These are phyloP conservation scores for Pleurotus giganteus DNA, from an alignment of 768 basidiomycete species.

Conservation along the genomic window DNA sequence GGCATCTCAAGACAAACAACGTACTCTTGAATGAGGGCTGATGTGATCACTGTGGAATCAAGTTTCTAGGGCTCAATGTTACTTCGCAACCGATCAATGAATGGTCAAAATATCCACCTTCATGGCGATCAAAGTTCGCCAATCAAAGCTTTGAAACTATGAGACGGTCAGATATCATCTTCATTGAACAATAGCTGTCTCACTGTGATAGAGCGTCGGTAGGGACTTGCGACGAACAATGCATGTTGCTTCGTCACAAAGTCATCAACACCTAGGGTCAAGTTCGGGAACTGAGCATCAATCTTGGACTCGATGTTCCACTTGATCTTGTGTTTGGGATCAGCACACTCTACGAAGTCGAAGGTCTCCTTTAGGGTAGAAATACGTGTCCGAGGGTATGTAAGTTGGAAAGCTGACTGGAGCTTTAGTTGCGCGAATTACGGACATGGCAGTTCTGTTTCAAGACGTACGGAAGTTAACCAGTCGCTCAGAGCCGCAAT, in stretches of 20 bases:
- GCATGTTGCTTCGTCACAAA: slow-evolving; percentile 65
- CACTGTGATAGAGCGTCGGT: slow-evolving; percentile 63
- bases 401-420: slow-evolving; percentile 54
- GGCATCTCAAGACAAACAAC: slow-evolving; percentile 18
- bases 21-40: slow-evolving; percentile 68
- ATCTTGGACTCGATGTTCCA: slow-evolving; percentile 86
- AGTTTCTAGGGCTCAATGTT: slow-evolving; percentile 34
- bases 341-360: slow-evolving; percentile 71
- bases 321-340: slow-evolving; percentile 54
- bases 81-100: neutral
- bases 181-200: slow-evolving; percentile 16
- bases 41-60: slow-evolving; percentile 54
- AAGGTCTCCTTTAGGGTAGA: slow-evolving; percentile 76
- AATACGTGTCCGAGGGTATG: slow-evolving; percentile 67
- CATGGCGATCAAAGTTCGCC: slow-evolving; percentile 74
- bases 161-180: neutral
- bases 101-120: slow-evolving; percentile 39
- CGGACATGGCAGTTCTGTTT: neutral
- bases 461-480: slow-evolving; percentile 50
- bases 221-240: slow-evolving; percentile 57
- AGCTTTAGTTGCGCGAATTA: neutral
- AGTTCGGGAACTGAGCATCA: slow-evolving; percentile 49
- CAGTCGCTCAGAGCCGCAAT: slow-evolving; percentile 73
- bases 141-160: slow-evolving; percentile 82
- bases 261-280: slow-evolving; percentile 51